Evolutionary conservation across 768 basidiomycete genomes (phyloP).

Genomic region (Lactarius trivialis): DNA sequence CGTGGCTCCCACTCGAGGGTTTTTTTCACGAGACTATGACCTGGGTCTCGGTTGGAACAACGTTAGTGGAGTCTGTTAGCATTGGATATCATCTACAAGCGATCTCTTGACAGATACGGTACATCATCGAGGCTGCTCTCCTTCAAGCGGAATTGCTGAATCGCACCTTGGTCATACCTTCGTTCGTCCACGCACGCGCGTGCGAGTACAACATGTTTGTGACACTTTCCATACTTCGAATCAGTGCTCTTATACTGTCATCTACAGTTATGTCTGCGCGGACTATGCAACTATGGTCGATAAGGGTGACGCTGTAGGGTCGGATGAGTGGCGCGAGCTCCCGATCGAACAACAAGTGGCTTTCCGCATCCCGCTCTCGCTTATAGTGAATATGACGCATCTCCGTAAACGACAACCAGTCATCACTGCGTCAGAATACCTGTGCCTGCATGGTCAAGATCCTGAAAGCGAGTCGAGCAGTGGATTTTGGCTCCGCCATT

Average conservation of each 20-base stretch:
- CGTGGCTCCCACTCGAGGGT: conserved; percentile 36
- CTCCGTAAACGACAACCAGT: conserved; percentile 35
- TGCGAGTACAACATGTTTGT: conserved; percentile 38
- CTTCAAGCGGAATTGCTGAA: conserved; percentile 39
- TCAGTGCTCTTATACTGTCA: not conserved
- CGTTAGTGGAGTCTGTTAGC: conserved; percentile 26
- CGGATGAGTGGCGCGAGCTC: conserved; percentile 36
- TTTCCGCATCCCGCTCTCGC: conserved; percentile 33
- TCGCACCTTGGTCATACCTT: conserved; percentile 39
- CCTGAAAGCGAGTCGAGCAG: conserved; percentile 33
- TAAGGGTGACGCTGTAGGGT: conserved; percentile 37
- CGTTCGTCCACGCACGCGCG: conserved; percentile 40
- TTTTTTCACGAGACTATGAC: conserved; percentile 39
- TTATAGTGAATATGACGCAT: conserved; percentile 39
- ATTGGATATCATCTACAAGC: not conserved
- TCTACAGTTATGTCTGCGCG: conserved; percentile 32
- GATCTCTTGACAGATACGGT: conserved; percentile 33
- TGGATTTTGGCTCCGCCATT: conserved; percentile 34
- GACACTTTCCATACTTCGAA: conserved; percentile 8
- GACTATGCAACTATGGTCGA: conserved; percentile 40
- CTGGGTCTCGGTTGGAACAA: conserved; percentile 45
- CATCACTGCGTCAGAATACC: conserved; percentile 37
- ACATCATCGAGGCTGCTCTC: conserved; percentile 43
- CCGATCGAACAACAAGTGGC: conserved; percentile 34
- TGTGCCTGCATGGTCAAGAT: conserved; percentile 35